Percentiles rank a stretch among this genome's conserved stretches.
Evolutionary conservation across 257 asterid species (phyloP).

Genomic region (Thymus quinquecostatus): DNA sequence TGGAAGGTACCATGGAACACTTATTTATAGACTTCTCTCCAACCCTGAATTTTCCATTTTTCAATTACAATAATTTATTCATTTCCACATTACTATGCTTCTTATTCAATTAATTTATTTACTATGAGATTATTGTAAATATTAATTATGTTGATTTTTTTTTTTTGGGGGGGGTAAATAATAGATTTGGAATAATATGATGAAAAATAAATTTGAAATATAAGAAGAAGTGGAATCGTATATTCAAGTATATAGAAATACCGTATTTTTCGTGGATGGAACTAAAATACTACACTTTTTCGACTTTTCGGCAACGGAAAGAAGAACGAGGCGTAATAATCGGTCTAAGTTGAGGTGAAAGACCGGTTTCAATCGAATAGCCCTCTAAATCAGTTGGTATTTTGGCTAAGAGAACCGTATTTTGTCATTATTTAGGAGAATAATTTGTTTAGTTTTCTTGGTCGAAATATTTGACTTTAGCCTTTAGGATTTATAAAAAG

Average conservation of each 20-base stretch:
- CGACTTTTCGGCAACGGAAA: too few species aligned
- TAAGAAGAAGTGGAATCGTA: too few species aligned
- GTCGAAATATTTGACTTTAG: background rate
- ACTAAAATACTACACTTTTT: too few species aligned
- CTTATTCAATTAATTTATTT: too few species aligned
- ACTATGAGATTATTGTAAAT: too few species aligned
- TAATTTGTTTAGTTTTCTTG: background rate
- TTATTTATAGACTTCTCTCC: constrained; percentile 47
- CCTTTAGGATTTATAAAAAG: background rate
- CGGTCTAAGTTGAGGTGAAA: background rate
- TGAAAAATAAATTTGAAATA: too few species aligned
- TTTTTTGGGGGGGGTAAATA: too few species aligned
- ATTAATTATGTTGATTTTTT: too few species aligned
- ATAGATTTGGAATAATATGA: too few species aligned
- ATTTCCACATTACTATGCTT: background rate
- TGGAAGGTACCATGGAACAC: constrained; percentile 24
- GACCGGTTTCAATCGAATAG: background rate
- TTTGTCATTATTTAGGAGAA: background rate
- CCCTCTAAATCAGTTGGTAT: background rate
- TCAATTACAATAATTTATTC: background rate
- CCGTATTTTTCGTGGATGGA: too few species aligned
- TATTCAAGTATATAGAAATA: too few species aligned
- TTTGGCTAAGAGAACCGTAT: background rate
- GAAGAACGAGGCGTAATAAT: too few species aligned
- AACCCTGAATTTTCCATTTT: constrained; percentile 2